Evolutionary conservation across 495 filamentous ascomycete genomes (phyloP), one percentile per base, ranked within the genome.

Genomic region (Penicillium roqueforti): DNA sequence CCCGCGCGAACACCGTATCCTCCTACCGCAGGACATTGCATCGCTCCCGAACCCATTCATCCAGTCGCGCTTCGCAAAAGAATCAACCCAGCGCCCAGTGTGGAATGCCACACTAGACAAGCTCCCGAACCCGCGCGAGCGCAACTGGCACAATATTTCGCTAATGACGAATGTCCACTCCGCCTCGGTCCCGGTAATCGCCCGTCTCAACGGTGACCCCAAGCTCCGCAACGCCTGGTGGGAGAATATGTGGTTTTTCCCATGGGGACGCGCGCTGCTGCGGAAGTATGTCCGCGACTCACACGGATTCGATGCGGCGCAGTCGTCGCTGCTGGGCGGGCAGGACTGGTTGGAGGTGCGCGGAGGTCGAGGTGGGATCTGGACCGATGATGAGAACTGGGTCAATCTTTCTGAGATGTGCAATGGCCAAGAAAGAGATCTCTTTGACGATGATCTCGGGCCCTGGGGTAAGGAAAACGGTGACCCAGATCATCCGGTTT

Each of bases 391-490:
- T 18, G 73, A 69, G 26, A 69, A 70, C 29, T 86, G 81, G 81
- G 57, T 83, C 52, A 68, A 66, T 1, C 80, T 80, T 61, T 67
- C 66, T 1, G 80, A 84, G 19, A 72, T 84, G 16, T 85, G 81
- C 57, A 67, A 70, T 28, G 73, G 70, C 4, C 71, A 72, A 43
- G 78, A 83, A 53, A 66, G 71, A 7, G 71, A 71, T 16, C 58
- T 83, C 1, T 84, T 86, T 55, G 62, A 69, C 54, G 74, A 77
- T 47, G 69, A 66, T 2, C 50, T 72, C 11, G 74, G 73, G 0
- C 55, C 50, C 2, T 78, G 70, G 69, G 47, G 79, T 68, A 39
- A 90, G 63, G 74, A 95, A 81, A 67, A 88, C 78, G 53, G 83
- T 63, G 56, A 81, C 79, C 67, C 82, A 82, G 58, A 91, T 77